These are phyloP conservation scores for Craspedostauros australis DNA, from an alignment of 108 stramenopile species.

Conservation along the genomic window DNA sequence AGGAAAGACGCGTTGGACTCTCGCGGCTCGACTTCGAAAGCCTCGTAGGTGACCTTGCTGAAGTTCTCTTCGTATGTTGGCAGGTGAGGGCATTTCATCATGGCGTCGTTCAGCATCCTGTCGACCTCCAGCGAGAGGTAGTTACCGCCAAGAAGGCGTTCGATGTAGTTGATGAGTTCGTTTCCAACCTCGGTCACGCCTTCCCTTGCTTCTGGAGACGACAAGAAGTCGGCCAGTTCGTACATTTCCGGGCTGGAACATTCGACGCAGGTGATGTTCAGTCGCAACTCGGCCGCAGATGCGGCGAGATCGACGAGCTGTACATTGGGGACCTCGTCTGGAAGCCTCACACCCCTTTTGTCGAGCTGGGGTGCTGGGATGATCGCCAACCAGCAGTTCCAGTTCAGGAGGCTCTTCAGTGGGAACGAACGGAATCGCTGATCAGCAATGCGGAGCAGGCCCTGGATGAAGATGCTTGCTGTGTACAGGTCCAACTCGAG, in stretches of 20 bases:
- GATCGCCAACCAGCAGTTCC: slow-evolving; percentile 75
- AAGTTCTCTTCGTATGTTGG: slow-evolving; percentile 34
- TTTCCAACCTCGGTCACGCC: slow-evolving; percentile 49
- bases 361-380: slow-evolving; percentile 52
- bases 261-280: slow-evolving; percentile 48
- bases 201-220: slow-evolving; percentile 31
- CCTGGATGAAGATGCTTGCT: slow-evolving; percentile 27
- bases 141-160: slow-evolving; percentile 40
- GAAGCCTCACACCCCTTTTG: slow-evolving; percentile 34
- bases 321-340: slow-evolving; percentile 24
- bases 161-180: slow-evolving; percentile 35
- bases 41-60: slow-evolving; percentile 26
- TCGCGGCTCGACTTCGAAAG: slow-evolving; percentile 10
- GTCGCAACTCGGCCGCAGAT: slow-evolving; percentile 30
- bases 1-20: slow-evolving; percentile 34
- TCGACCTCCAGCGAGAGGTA: slow-evolving; percentile 59
- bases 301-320: slow-evolving; percentile 36
- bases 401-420: slow-evolving; percentile 43
- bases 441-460: slow-evolving; percentile 44
- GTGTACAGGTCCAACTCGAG: slow-evolving; percentile 7
- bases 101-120: slow-evolving; percentile 48
- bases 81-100: slow-evolving; percentile 52
- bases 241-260: slow-evolving; percentile 56
- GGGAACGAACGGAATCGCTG: slow-evolving; percentile 49
- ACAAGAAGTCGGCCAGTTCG: slow-evolving; percentile 41